Percentiles rank a stretch among this genome's conserved stretches.
Evolutionary conservation across 1,284 basidiomycete species (phyloP).

Genomic region (Agroathelia rolfsii): DNA sequence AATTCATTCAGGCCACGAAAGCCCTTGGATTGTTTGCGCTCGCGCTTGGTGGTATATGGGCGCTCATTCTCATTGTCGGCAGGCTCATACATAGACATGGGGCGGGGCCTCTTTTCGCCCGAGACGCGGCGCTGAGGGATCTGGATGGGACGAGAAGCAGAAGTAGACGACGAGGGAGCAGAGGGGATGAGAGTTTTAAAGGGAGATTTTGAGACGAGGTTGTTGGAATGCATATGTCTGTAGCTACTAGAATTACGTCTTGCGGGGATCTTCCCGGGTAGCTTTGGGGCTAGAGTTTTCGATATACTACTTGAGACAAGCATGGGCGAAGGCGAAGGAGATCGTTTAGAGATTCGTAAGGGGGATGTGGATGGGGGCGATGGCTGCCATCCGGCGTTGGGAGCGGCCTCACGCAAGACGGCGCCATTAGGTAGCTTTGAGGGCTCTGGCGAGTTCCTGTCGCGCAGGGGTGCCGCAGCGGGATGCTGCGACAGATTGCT

Average conservation of each 20-base stretch:
- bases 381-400: slow-evolving; percentile 42
- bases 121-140: slow-evolving; percentile 44
- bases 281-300: slow-evolving; percentile 26
- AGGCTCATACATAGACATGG: slow-evolving; percentile 55
- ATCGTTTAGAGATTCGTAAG: slow-evolving; percentile 64
- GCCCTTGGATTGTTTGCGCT: slow-evolving; percentile 65
- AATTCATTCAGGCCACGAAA: slow-evolving; percentile 67
- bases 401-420: slow-evolving; percentile 51
- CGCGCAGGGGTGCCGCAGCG: slow-evolving; percentile 33
- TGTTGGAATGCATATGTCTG: slow-evolving; percentile 71
- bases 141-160: slow-evolving; percentile 2
- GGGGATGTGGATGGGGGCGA: slow-evolving; percentile 43
- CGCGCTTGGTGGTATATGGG: slow-evolving; percentile 61
- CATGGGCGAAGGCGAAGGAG: slow-evolving; percentile 19
- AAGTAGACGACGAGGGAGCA: slow-evolving; percentile 31
- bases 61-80: slow-evolving; percentile 63
- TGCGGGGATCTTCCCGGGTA: slow-evolving; percentile 33
- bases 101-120: slow-evolving; percentile 63
- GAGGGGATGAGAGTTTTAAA: slow-evolving; percentile 64
- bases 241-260: slow-evolving; percentile 76
- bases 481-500: slow-evolving; percentile 9
- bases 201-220: slow-evolving; percentile 82
- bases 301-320: slow-evolving; percentile 14
- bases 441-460: slow-evolving; percentile 54
- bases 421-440: slow-evolving; percentile 43